These are phyloP conservation scores for Saccharomycopsis sp. DNA, from an alignment of 805 yeast genomes.

Conservation along the genomic window DNA sequence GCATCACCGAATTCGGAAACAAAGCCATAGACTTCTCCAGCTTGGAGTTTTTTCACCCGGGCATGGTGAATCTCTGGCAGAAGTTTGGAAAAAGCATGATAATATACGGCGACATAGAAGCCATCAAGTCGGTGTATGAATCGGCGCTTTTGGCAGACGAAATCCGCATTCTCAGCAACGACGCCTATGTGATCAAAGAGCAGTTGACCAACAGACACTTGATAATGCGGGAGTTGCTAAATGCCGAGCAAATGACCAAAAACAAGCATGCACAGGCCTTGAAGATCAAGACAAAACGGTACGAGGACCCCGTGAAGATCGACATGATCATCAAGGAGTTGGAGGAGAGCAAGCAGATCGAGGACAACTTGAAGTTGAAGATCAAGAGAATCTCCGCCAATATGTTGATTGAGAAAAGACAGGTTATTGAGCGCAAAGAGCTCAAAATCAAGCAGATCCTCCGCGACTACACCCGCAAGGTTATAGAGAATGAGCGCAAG, in stretches of 20 bases:
- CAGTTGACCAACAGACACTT: conserved; percentile 88
- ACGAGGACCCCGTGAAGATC: conserved; percentile 79
- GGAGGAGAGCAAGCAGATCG: conserved; percentile 70
- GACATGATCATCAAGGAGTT: conserved; percentile 81
- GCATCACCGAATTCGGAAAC: conserved; percentile 48
- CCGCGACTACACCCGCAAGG: conserved; percentile 54
- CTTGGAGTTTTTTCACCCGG: conserved; percentile 51
- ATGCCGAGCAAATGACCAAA: conserved; percentile 70
- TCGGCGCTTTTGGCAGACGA: conserved; percentile 75
- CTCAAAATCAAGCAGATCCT: conserved; percentile 45
- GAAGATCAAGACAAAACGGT: conserved; percentile 61
- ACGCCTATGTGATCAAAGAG: conserved; percentile 84
- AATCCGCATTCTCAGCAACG: conserved; percentile 54
- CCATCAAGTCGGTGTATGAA: conserved; percentile 64
- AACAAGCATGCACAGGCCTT: conserved; percentile 64
- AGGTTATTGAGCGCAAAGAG: conserved; percentile 55
- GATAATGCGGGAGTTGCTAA: conserved; percentile 79
- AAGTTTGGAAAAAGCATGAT: conserved; percentile 63
- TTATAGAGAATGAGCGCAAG: conserved; percentile 82
- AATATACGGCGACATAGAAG: conserved; percentile 68
- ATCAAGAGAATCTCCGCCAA: conserved; percentile 80
- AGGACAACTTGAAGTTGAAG: conserved; percentile 68
- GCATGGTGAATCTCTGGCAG: conserved; percentile 74
- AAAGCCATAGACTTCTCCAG: conserved; percentile 34
- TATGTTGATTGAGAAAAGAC: conserved; percentile 66